phyloP scores from a whole-genome alignment of 371 early-diverging fungal species.

The Catenaria anguillulae region DNA sequence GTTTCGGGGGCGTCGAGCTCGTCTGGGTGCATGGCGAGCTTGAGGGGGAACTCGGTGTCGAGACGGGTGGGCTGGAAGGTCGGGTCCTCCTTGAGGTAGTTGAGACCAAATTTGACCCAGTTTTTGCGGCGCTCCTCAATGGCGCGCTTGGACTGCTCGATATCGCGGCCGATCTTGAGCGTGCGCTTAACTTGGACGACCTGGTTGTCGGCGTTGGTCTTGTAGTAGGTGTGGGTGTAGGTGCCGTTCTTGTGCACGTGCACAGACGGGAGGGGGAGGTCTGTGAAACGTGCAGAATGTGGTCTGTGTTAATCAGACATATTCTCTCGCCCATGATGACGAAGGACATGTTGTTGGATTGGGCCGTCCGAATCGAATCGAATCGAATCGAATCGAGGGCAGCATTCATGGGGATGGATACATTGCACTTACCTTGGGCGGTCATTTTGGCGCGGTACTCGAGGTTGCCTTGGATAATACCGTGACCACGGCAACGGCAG shows the following conservation, averaged over 20 bases:
- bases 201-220: neutral
- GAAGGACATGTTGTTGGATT: no score
- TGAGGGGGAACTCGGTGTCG: neutral
- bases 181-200: neutral
- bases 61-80: neutral
- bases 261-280: neutral
- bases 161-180: neutral
- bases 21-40: neutral
- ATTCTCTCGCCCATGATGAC: no score
- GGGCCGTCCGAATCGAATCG: no score
- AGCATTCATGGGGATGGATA: no score
- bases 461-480: no score
- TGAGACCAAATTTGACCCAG: slow-evolving; percentile 3
- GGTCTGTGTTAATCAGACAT: no score
- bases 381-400: no score
- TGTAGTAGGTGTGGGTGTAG: neutral
- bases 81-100: neutral
- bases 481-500: no score
- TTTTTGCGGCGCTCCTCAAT: neutral
- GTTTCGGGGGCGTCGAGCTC: neutral
- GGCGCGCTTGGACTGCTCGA: neutral
- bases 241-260: slow-evolving; percentile 2
- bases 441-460: no score
- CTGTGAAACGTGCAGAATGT: no score
- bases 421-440: no score